Base-by-base conservation (phyloP, 2,329 filamentous ascomycete species). In the Curvularia verruculosa region DNA sequence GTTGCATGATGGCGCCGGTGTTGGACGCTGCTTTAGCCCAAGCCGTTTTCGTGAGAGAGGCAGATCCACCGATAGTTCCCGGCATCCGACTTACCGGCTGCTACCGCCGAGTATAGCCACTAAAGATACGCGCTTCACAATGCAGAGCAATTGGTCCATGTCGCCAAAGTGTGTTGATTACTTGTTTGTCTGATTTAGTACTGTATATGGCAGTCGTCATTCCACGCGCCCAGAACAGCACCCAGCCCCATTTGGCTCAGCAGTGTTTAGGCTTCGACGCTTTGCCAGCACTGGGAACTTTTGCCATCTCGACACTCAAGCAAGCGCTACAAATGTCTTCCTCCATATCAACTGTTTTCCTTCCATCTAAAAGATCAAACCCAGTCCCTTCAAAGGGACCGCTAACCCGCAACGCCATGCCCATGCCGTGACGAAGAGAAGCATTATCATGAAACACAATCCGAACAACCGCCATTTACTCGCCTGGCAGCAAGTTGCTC, bases 401-500 rank as follows among this genome's bases (percentile, higher is more conserved):
- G 64, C 61, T 65, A 62, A 65, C 56, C 66, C 70, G 67, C 64
- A 76, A 75, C 72, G 72, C 74, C 75, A 63, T 71, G 66, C 73
- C 71, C 71, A 75, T 75, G 73, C 72, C 67, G 67, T 70, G 65
- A 66, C 63, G 65, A 72, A 67, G 64, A 71, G 65, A 72, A 70
- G 67, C 64, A 66, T 65, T 65, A 71, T 63, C 66, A 68, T 69
- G 56, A 66, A 69, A 69, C 63, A 65, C 56, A 63, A 56, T 59
- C 54, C 59, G 29, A 31, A 50, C 59, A 24, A 52, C 44, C 48
- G 37, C 44, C 26, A 43, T 59, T 43, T 73, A 73, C 69, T 85
- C 85, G 54, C 83, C 82, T 18, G 86, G 86, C 63, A 88, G 71
- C 57, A 89, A 74, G 72, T 87, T 88, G 62, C 85, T 86, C 78